Evolutionary conservation across 495 filamentous ascomycete species (phyloP), one percentile per base, ranked within the genome.

Genomic region (Hypoxylon cercidicola): DNA sequence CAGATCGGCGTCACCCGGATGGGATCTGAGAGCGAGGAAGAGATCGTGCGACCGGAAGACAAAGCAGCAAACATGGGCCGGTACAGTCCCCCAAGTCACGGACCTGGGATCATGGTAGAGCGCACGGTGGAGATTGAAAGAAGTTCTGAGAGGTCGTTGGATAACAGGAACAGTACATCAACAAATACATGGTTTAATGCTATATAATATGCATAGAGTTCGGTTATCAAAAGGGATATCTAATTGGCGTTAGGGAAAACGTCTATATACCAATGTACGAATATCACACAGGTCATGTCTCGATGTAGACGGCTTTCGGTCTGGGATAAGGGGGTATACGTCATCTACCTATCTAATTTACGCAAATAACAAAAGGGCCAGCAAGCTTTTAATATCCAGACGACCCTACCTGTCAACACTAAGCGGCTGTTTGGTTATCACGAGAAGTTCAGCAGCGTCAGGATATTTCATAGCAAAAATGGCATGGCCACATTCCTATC

Each of bases 1-100:
- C 45, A 43, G 35, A 50, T 50, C n/a, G 45, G 55, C 12, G 46
- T 59, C 7, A 50, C 20, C 9, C 21, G 55, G n/a, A 30, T 59
- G n/a, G 34, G n/a, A 32, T 50, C 55, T 3, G 55, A 50, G 23
- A 50, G 55, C 35, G 55, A 59, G 35, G 55, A 59, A 32, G 55
- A 50, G 15, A 50, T 44, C 23, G 45, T 59, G 13, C 45, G 45
- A 9, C 13, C 34, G 12, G 55, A 58, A 11, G 45, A 48, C 12
- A 49, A 49, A 3, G 10, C 43, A 1, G 20, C n/a, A 3, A 34
- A 23, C 9, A 56, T 10, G 4, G 23, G 8, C 15, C 40, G 28
- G 18, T 56, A 56, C 19, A 56, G 41, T 12, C 41, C 53, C 8
- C 28, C 40, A 8, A 46, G 21, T 7, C 28, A 15, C 44, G 39